Base-by-base conservation (phyloP, 257 asterid genomes). In the Euphrasia confusa region DNA sequence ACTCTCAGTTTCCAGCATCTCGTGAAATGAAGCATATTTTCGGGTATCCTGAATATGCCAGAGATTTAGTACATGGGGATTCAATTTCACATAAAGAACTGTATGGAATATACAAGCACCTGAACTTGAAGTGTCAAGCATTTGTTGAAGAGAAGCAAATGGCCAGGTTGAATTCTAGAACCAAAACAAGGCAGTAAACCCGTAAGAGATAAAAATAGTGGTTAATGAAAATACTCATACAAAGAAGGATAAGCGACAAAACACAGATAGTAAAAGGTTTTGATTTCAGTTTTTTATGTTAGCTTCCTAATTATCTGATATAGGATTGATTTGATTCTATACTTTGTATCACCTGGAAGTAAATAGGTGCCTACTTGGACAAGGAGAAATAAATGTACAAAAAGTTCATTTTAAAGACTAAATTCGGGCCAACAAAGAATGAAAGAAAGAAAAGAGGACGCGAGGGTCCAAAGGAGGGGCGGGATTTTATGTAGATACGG, bases 61-160 rank as follows among this genome's bases (percentile, higher is more conserved):
- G 54, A 64, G 14, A 54, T 58, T 73, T 55, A 74, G 47, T 54
- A 35, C 60, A 32, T 18, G 28, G 63, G 10, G 68, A 64, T 45
- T 48, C 32, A 10, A 30, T 45, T 54, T 32, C 59, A 59, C 64
- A 68, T 21, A 33, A 63, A 61, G 62, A 52, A 72, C 27, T 71
- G 30, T 7, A 61, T 67, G 72, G 58, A 64, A 69, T 47, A 45
- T 54, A 69, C 68, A 77, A 71, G 62, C 54, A 91, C 96, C 96
- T 88, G 87, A 78, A 92, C 98, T 80, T 76, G 83, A 71, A 86
- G 86, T 62, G 65, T 30, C 83, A 84, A 62, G 71, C 95, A 81
- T 74, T 81, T 86, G 76, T 92, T 86, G 81, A 86, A 49, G 61
- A 86, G 83, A 71, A 92, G 82, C 6, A 69, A 14, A 15, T 81